Conservation (phyloP, 1,284 basidiomycete species). For the Cryptococcus depauperatus region DNA sequence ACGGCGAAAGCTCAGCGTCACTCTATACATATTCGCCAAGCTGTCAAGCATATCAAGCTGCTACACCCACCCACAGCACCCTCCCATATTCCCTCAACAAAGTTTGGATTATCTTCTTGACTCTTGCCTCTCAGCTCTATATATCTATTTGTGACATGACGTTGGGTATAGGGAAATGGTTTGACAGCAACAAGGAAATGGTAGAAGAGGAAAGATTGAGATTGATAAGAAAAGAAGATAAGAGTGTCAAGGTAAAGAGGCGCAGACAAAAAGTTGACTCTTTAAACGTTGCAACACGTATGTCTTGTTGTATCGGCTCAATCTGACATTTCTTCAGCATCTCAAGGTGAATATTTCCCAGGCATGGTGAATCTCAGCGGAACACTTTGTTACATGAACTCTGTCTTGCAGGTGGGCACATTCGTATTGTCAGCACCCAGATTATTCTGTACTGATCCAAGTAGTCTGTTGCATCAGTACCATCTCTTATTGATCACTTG, state of each 20-base stretch:
- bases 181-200: neutral
- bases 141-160: slow-evolving; percentile 3
- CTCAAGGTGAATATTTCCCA: slow-evolving; percentile 53
- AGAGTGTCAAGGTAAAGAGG: slow-evolving; percentile 13
- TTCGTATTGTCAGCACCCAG: neutral
- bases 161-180: slow-evolving; percentile 2
- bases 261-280: slow-evolving; percentile 16
- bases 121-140: slow-evolving; percentile 3
- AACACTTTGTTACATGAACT: slow-evolving; percentile 91
- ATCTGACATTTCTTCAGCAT: neutral
- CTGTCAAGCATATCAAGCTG: too few relatives aligned
- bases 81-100: neutral
- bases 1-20: neutral
- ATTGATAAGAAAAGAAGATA: slow-evolving; percentile 1
- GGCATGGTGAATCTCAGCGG: slow-evolving; percentile 90
- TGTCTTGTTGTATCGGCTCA: neutral
- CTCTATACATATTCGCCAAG: neutral
- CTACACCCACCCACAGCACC: too few relatives aligned
- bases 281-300: neutral
- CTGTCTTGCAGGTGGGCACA: slow-evolving; percentile 67
- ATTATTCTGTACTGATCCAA: neutral
- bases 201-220: neutral
- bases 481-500: slow-evolving; percentile 66
- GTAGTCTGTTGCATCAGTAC: slow-evolving; percentile 73
- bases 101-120: neutral